Evolutionary conservation across 352 stramenopile species (phyloP), one percentile per base, ranked within the genome.

Genomic region (Pythium folliculosum): DNA sequence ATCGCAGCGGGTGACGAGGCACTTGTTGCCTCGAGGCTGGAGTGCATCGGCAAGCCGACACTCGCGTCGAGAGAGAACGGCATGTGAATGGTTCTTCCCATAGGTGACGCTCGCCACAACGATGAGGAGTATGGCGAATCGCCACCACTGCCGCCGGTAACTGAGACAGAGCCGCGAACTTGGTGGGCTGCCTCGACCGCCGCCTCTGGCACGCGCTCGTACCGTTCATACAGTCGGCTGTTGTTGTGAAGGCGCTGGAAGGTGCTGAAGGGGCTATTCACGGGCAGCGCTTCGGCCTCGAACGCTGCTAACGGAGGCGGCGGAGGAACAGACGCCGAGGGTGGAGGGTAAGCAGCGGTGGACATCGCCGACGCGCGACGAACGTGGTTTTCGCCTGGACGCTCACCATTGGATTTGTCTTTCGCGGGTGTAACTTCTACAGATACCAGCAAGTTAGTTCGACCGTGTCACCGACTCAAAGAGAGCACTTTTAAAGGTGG

Each of bases 241-340:
- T 38, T 59, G 50, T 32, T 62, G 56, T 69, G 57, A 19, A 73
- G 32, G 40, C 57, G 61, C 48, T 71, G 69, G 53, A 75, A 75
- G 5, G 69, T 75, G 43, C 61, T 75, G 54, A 71, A 75, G 4
- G 69, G 69, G 44, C 69, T 75, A 5, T 61, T 65, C 21, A 75
- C 40, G 7, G 43, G 45, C 4, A 54, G 32, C 43, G 51, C 9
- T 25, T 63, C 16, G 19, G 21, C 38, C 21, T 44, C 22, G 3
- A 49, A 35, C 16, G 48, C n/a, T 21, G 49, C 3, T 19, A 27
- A 40, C 10, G 57, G 8, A 19, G 40, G n/a, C 7, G 25, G 35
- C 12, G 45, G 5, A 37, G 44, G 19, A n/a, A 21, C 51, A 2
- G 22, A 21, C n/a, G 43, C 16, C 17, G 62, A n/a, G 35, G 44